These are phyloP conservation scores for Delonix regia DNA, from an alignment of 306 rosid species.

Conservation along the genomic window DNA sequence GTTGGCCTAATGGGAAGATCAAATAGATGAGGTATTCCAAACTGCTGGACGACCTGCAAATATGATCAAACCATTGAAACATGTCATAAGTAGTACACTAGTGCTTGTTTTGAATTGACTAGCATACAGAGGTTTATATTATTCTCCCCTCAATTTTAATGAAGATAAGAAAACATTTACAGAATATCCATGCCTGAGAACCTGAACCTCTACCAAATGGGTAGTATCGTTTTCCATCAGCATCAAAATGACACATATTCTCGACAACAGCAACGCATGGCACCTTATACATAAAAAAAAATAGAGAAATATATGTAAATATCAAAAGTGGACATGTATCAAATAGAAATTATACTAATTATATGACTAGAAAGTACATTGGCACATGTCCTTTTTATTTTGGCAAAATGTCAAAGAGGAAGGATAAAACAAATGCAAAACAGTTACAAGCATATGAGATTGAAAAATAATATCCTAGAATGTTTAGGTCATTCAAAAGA, in stretches of 20 bases:
- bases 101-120: background rate
- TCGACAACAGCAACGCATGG: constrained; percentile 99
- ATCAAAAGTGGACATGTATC: constrained; percentile 23
- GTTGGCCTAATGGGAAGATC: constrained; percentile 96
- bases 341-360: constrained; percentile 10
- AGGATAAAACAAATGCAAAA: background rate
- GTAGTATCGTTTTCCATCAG: constrained; percentile 91
- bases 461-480: constrained; percentile 10
- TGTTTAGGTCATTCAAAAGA: constrained; percentile 13
- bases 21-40: constrained; percentile 96
- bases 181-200: constrained; percentile 65
- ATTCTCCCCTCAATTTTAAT: constrained; percentile 22
- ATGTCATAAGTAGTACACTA: constrained; percentile 15
- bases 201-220: constrained; percentile 99
- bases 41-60: constrained; percentile 92
- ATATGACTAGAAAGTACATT: constrained; percentile 9
- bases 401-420: background rate
- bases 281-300: constrained; percentile 58
- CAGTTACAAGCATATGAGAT: constrained; percentile 12
- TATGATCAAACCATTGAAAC: constrained; percentile 37
- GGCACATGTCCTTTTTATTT: background rate
- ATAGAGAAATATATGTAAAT: constrained; percentile 22
- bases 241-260: constrained; percentile 98
- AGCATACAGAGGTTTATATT: constrained; percentile 1
- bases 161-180: constrained; percentile 27